Base-by-base conservation (phyloP, 2,329 filamentous ascomycete species). In the Hymenoscyphus repandus region DNA sequence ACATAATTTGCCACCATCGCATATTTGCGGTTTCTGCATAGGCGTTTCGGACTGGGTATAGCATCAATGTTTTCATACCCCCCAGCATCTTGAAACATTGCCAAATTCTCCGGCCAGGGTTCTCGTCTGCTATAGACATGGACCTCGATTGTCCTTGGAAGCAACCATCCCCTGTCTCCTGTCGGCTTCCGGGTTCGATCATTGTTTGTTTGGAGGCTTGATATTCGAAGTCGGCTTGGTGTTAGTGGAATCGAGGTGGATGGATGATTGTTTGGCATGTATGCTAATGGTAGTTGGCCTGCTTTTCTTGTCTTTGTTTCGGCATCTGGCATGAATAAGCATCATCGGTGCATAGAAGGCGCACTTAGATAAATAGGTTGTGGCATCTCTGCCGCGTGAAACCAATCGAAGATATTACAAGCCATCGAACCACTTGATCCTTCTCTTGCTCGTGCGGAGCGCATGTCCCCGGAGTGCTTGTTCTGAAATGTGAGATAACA, bases 41-140 rank as follows among this genome's bases (percentile, higher is more conserved):
- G 44, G 44, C 15, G 44, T 46, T 46, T 46, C 44, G 44, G 44
- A 44, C 6, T 40, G n/a, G 38, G 13, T 18, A 40, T 13, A 20
- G 15, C 38, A 40, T 40, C 38, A 40, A 11, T 17, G 34, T 17
- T 18, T 40, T 40, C 38, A 40, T 40, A 40, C 38, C 38, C 38
- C 38, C 38, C 38, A 40, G 38, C 6, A 20, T 40, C 18, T n/a
- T 20, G 18, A 20, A 5, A 20, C n/a, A 11, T 18, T n/a, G 18
- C 13, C 15, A 17, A 4, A 40, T 40, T 18, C 38, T 40, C 38
- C 13, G 12, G 3, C 34, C 15, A 13, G 4, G 34, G 15, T 37
- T 11, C 22, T 27, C 22, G 22, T 37, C 34, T 9, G 3, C 15
- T 37, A 17, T 37, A 4, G 34, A 37, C 34, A 37, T 37, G 15